Evolutionary conservation across 345 rosid species (phyloP).

Genomic region (Eucalyptus polybractea): DNA sequence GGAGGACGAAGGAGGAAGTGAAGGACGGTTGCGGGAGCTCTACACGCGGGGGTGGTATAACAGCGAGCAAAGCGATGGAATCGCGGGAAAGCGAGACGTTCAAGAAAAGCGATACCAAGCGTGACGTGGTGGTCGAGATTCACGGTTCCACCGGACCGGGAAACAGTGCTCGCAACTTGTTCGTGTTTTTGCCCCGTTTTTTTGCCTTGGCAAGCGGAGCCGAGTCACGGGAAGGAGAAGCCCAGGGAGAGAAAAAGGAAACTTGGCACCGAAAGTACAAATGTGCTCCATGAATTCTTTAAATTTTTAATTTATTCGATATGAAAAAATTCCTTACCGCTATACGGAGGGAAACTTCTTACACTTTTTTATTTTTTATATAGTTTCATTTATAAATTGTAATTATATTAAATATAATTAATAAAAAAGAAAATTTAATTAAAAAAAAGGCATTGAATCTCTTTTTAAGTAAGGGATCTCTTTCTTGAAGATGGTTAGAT

Average conservation of each 20-base stretch:
- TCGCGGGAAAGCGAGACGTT: background rate
- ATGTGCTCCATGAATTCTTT: no score
- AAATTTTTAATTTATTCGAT: no score
- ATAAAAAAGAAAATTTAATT: no score
- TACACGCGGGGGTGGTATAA: background rate
- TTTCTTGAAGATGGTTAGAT: no score
- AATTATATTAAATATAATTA: no score
- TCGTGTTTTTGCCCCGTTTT: background rate
- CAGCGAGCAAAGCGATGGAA: background rate
- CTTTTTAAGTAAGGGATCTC: no score
- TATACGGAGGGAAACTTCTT: no score
- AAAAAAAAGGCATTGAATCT: no score
- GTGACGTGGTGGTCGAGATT: background rate
- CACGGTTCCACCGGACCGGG: background rate
- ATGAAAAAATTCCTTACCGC: no score
- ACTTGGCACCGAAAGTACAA: no score
- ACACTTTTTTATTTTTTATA: no score
- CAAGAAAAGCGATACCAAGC: background rate
- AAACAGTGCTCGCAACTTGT: background rate
- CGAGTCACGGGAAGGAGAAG: background rate
- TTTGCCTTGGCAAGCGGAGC: background rate
- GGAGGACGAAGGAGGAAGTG: background rate
- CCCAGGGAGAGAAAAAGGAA: background rate
- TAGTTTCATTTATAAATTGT: no score
- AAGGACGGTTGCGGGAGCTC: background rate